Evolutionary conservation across 805 yeast species (phyloP), one percentile per base, ranked within the genome.

Genomic region (Candida hispaniensis): DNA sequence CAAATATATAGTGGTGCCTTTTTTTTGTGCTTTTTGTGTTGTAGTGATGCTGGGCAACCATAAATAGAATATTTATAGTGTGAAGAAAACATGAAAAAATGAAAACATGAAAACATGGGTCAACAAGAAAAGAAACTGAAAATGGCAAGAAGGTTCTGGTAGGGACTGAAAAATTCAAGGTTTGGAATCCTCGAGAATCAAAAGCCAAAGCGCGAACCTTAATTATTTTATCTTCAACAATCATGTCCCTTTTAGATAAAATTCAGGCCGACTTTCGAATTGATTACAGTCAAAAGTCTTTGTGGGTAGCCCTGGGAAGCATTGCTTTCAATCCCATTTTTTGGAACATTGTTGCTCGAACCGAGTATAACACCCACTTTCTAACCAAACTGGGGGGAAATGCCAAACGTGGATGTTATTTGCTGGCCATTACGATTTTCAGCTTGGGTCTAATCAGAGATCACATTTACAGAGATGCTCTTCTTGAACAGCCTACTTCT

Each of bases 301-400:
- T 32, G 4, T 32, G 36, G 36, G 66, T 61, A 40, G 71, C 88
- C 4, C 53, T 81, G 17, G 67, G 64, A 6, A 70, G 79, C 18
- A 79, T 91, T 47, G 74, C 76, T 10, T 86, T 91, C 70, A 91
- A 91, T 55, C 98, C 98, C 11, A 70, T 80, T 18, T 88, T 86
- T 54, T 91, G 98, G 98, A 91, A 91, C 56, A 67, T 79, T 40
- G 93, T 72, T 14, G 98, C 98, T 5, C 69, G 97, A 47, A 49
- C 40, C 46, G 97, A 91, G 54, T 82, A 82, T 65, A 71, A 72
- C 41, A 73, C 81, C 10, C 79, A 79, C 46, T 49, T 79, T 35
- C 59, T 88, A 38, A 81, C 97, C 13, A 82, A 78, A 48, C 42
- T 80, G 13, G 67, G 79, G 1, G 76, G 81, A 14, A 67, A 67